phyloP scores from a whole-genome alignment of 1,284 basidiomycete genomes.

The Wolfiporia cocos region DNA sequence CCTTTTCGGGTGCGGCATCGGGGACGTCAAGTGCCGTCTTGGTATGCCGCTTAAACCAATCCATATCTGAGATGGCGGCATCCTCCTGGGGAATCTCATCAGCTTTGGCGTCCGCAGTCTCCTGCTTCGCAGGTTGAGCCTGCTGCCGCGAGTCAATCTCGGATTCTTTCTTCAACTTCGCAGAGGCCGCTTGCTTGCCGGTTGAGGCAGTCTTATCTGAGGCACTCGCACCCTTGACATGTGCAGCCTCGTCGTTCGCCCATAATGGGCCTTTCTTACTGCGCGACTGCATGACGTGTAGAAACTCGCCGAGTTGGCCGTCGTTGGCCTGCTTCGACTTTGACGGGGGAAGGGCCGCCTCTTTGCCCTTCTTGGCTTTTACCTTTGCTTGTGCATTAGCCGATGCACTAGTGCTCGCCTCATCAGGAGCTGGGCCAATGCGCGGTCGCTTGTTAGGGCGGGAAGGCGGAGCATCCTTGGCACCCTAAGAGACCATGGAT shows the following conservation, averaged over 20 bases:
- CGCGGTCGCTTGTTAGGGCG: constrained; percentile 67
- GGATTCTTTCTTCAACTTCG: background rate
- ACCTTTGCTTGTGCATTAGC: constrained; percentile 1
- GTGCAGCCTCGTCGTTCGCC: constrained; percentile 45
- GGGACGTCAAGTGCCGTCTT: constrained; percentile 38
- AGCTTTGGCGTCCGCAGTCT: constrained; percentile 10
- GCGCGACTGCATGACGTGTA: constrained; percentile 59
- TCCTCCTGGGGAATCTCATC: constrained; percentile 13
- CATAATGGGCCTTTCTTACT: constrained; percentile 57
- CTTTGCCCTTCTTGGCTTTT: background rate
- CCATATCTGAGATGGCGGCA: constrained; percentile 48
- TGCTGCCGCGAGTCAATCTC: constrained; percentile 6
- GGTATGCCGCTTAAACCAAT: constrained; percentile 72
- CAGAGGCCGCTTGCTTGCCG: too few species aligned
- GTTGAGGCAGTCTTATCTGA: too few species aligned
- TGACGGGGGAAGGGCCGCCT: too few species aligned
- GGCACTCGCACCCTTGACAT: constrained; percentile 6
- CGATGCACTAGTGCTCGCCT: constrained; percentile 12
- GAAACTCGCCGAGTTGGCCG: constrained; percentile 43
- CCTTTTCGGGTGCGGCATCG: constrained; percentile 32
- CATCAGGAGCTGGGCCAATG: constrained; percentile 34
- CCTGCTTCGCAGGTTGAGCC: constrained; percentile 25
- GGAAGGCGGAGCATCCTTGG: constrained; percentile 58
- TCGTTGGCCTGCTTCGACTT: constrained; percentile 7
- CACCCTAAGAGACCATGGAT: constrained; percentile 42